phyloP scores from a whole-genome alignment of 139 green algal genomes.

The Zygnema cylindricum region DNA sequence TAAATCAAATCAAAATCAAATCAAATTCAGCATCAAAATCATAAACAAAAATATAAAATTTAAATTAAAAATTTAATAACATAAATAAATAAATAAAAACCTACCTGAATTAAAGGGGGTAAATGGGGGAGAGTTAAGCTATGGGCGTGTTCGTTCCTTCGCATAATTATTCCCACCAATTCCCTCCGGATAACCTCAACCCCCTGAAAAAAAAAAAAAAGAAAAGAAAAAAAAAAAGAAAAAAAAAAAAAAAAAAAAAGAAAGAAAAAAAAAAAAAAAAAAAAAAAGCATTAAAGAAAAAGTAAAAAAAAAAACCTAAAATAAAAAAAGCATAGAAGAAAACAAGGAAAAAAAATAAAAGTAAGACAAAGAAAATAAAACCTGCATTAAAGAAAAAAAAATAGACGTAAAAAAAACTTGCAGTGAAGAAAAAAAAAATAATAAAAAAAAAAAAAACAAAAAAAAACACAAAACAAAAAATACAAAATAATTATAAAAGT shows the following conservation, averaged over 20 bases:
- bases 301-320: no score
- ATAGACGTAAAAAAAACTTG: no score
- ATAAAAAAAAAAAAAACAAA: background rate
- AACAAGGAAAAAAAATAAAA: no score
- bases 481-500: no score
- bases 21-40: no score
- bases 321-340: no score
- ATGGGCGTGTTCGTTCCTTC: constrained; percentile 39
- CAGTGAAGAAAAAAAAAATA: background rate
- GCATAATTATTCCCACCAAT: constrained; percentile 33
- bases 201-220: constrained; percentile 22
- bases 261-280: no score
- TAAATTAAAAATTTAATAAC: background rate
- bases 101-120: background rate
- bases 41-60: constrained; percentile 13
- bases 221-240: background rate
- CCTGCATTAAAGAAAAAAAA: no score
- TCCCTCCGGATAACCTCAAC: constrained; percentile 16
- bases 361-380: no score
- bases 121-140: background rate
- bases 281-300: no score
- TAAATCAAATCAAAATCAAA: no score
- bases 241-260: constrained; percentile 4
- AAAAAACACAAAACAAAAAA: no score
- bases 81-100: background rate